Evolutionary conservation across 2,329 filamentous ascomycete species (phyloP).

Genomic region (Pestalotiopsis sp.): DNA sequence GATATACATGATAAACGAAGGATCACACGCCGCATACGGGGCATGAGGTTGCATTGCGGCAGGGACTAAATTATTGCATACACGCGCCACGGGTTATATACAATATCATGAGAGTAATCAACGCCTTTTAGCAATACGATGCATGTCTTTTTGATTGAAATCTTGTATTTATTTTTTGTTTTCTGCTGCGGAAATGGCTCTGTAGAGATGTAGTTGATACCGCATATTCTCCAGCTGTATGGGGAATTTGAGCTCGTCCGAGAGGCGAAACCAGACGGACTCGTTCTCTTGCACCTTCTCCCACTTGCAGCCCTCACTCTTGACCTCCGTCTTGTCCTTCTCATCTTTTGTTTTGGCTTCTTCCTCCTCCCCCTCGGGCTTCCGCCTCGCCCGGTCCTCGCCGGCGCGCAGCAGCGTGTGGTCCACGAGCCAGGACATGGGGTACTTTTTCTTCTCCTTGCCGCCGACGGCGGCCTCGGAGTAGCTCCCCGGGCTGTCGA

Average conservation of each 20-base stretch:
- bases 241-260: constrained; percentile 71
- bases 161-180: background rate
- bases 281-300: constrained; percentile 75
- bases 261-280: constrained; percentile 82
- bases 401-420: constrained; percentile 66
- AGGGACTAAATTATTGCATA: background rate
- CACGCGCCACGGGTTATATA: background rate
- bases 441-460: constrained; percentile 69
- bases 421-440: constrained; percentile 92
- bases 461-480: constrained; percentile 76
- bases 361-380: background rate
- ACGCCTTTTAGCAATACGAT: background rate
- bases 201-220: constrained; percentile 88
- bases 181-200: constrained; percentile 24
- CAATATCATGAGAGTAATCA: background rate
- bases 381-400: background rate
- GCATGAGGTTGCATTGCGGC: background rate
- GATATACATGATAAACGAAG: background rate
- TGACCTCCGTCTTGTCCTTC: background rate
- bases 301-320: constrained; percentile 56
- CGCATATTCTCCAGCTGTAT: constrained; percentile 93
- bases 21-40: background rate
- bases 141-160: background rate
- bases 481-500: constrained; percentile 94
- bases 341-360: background rate